Conservation (phyloP, 352 stramenopile genomes). For the Globisporangium nodosum region DNA sequence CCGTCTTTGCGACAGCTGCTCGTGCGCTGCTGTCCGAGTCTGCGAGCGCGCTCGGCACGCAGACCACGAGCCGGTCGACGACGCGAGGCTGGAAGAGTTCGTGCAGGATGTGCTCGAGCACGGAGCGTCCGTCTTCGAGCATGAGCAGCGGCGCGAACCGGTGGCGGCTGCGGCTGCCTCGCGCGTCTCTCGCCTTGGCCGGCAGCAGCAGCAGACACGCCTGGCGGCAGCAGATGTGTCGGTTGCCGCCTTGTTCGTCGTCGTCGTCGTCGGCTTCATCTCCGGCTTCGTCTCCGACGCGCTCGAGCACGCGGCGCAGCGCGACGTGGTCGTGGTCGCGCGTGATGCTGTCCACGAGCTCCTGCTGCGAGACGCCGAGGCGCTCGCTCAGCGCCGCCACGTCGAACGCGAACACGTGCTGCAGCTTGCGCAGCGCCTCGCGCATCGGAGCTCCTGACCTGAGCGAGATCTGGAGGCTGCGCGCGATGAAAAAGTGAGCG, state of each 20-base stretch:
- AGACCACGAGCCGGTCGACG: conserved; percentile 18
- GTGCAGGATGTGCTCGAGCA: conserved; percentile 13
- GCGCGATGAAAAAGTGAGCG: too few species aligned
- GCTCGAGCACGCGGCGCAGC: conserved; percentile 13
- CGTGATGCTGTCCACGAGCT: conserved; percentile 19
- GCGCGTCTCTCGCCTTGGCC: neutral
- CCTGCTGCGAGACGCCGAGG: conserved; percentile 19
- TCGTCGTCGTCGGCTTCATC: neutral
- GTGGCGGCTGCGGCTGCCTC: neutral
- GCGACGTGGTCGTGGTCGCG: conserved; percentile 12
- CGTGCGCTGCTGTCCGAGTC: neutral
- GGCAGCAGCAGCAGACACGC: conserved; percentile 16
- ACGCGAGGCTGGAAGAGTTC: conserved; percentile 13
- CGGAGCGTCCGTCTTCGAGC: neutral
- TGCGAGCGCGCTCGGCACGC: neutral
- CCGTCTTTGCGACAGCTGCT: neutral
- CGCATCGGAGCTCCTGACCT: neutral
- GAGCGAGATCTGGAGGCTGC: too few species aligned
- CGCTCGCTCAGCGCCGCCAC: conserved; percentile 16
- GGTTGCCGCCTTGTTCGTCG: too few species aligned
- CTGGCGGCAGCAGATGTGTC: conserved; percentile 6
- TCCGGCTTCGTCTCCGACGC: neutral
- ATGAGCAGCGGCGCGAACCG: neutral
- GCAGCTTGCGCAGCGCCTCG: conserved; percentile 3
- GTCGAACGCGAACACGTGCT: conserved; percentile 22